These are phyloP conservation scores for Nicotiana paniculata DNA, from an alignment of 257 asterid species.

Conservation along the genomic window DNA sequence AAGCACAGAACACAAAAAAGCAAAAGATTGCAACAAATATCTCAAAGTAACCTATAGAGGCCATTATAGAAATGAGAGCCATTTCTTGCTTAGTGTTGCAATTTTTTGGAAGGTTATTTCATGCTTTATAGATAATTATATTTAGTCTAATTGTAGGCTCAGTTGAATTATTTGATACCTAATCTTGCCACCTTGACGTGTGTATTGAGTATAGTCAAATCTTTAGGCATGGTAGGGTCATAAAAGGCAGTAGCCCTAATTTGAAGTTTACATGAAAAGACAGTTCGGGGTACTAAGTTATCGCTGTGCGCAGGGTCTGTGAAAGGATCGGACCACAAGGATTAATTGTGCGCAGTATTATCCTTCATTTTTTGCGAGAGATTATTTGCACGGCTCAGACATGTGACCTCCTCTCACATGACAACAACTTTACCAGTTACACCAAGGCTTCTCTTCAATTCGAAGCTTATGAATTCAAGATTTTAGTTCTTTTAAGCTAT, in stretches of 20 bases:
- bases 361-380: rapidly evolving
- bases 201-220: not conserved
- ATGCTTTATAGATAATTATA: not conserved
- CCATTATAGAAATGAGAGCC: not conserved
- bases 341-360: too few relatives aligned
- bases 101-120: not conserved
- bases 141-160: not conserved
- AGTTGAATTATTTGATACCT: not conserved
- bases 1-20: conserved; percentile 17
- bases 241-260: too few relatives aligned
- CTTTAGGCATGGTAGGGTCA: not conserved
- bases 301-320: rapidly evolving
- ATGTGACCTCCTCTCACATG: too few relatives aligned
- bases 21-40: conserved; percentile 23
- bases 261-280: too few relatives aligned
- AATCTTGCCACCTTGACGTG: not conserved
- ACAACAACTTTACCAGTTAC: too few relatives aligned
- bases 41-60: conserved; percentile 25
- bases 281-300: too few relatives aligned
- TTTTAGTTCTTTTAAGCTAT: too few relatives aligned
- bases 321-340: too few relatives aligned
- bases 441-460: too few relatives aligned
- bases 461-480: too few relatives aligned
- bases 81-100: not conserved
- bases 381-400: too few relatives aligned